phyloP scores from a whole-genome alignment of 139 green algal genomes.

The Chlamydomonas schloesseri region DNA sequence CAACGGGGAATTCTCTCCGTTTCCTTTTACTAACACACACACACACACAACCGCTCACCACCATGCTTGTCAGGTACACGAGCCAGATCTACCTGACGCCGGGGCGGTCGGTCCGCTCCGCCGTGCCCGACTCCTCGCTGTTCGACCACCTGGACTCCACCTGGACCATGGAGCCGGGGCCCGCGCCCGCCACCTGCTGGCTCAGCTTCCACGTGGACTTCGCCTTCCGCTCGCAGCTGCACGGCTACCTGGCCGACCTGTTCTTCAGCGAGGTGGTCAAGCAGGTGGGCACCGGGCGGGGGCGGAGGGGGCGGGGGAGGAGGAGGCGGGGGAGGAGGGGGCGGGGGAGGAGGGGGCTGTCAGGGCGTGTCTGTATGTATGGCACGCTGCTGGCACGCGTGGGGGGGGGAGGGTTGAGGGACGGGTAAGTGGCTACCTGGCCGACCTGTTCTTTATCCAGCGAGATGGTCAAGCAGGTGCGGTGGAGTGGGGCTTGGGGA shows the following conservation, averaged over 20 bases:
- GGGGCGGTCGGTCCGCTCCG: constrained; percentile 61
- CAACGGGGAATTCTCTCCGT: too few relatives aligned
- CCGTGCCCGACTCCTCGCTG: constrained; percentile 76
- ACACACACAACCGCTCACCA: background rate
- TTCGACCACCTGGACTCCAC: constrained; percentile 89
- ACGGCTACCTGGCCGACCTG: constrained; percentile 76
- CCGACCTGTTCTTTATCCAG: constrained; percentile 73
- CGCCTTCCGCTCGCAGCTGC: constrained; percentile 88
- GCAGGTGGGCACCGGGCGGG: background rate
- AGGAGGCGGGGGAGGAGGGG: too few relatives aligned
- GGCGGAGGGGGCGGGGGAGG: too few relatives aligned
- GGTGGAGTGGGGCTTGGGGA: too few relatives aligned
- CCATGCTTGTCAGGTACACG: constrained; percentile 74
- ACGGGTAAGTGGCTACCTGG: constrained; percentile 77
- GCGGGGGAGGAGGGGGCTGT: too few relatives aligned
- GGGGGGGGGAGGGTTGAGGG: too few relatives aligned
- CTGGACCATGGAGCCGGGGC: constrained; percentile 83
- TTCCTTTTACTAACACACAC: too few relatives aligned
- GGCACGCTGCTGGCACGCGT: too few relatives aligned
- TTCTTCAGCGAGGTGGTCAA: constrained; percentile 87
- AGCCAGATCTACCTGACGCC: constrained; percentile 77
- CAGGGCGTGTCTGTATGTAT: too few relatives aligned
- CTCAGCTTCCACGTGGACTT: constrained; percentile 92
- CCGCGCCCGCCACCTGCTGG: constrained; percentile 72
- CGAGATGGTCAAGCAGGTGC: constrained; percentile 88